These are phyloP conservation scores for Coemansia sp. DNA, from an alignment of 192 early-diverging fungal species.

Conservation along the genomic window DNA sequence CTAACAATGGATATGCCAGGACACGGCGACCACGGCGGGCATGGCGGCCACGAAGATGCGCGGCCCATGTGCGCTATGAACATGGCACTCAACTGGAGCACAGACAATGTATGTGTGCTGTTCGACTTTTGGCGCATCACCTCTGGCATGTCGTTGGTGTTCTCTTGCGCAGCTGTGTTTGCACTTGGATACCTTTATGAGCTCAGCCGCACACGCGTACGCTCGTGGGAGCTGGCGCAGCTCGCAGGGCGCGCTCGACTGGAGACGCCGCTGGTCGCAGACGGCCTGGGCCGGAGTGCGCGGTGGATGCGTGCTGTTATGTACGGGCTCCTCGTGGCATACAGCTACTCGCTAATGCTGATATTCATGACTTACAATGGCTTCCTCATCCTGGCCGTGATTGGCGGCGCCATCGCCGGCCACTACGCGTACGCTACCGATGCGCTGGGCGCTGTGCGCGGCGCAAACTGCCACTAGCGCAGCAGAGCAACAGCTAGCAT, in stretches of 20 bases:
- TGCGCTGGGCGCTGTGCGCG: slow-evolving; percentile 40
- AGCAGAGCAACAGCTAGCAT: background rate
- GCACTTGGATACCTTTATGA: slow-evolving; percentile 48
- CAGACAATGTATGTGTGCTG: slow-evolving; percentile 71
- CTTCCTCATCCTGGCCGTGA: slow-evolving; percentile 65
- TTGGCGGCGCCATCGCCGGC: slow-evolving; percentile 67
- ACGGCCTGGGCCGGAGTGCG: slow-evolving; percentile 21
- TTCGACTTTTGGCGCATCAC: slow-evolving; percentile 74
- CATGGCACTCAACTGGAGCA: slow-evolving; percentile 78
- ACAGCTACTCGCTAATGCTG: slow-evolving; percentile 74
- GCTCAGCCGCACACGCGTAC: slow-evolving; percentile 32
- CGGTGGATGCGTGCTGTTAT: slow-evolving; percentile 61
- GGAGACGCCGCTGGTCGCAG: slow-evolving; percentile 27
- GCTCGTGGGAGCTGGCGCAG: slow-evolving; percentile 37
- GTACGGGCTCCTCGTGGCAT: slow-evolving; percentile 63
- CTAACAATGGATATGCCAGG: slow-evolving; percentile 52
- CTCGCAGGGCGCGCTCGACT: background rate
- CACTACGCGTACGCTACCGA: slow-evolving; percentile 56
- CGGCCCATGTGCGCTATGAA: slow-evolving; percentile 58
- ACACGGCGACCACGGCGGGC: slow-evolving; percentile 52
- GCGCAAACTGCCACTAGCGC: slow-evolving; percentile 50
- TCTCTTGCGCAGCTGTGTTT: slow-evolving; percentile 60
- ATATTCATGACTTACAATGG: slow-evolving; percentile 86
- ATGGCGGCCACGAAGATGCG: slow-evolving; percentile 48
- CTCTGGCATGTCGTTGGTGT: slow-evolving; percentile 52